Percentiles rank a stretch among this genome's conserved stretches.
These are phyloP conservation scores for Jacaranda mimosifolia DNA, from an alignment of 257 asterid genomes.

Conservation along the genomic window DNA sequence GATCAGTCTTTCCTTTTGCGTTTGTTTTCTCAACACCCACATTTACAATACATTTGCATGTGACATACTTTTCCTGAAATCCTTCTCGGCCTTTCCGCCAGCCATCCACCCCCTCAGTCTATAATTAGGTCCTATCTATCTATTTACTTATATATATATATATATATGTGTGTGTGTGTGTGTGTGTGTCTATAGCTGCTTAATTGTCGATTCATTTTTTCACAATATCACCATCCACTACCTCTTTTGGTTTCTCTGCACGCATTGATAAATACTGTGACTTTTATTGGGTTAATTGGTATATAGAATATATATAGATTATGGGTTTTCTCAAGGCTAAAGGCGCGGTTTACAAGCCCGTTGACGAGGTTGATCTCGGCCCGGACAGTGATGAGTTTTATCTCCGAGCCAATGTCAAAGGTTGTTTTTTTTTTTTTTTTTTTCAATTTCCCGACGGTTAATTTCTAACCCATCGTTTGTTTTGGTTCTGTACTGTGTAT, in stretches of 20 bases:
- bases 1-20: background rate
- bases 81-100: slow-evolving; percentile 47
- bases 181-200: slow-evolving; percentile 15
- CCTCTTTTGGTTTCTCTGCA: background rate
- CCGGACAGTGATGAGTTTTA: slow-evolving; percentile 69
- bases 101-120: background rate
- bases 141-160: background rate
- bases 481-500: background rate
- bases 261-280: background rate
- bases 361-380: slow-evolving; percentile 72
- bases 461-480: background rate
- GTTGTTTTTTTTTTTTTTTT: slow-evolving; percentile 34
- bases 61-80: slow-evolving; percentile 29
- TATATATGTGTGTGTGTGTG: background rate
- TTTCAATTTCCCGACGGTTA: no score
- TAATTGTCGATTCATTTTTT: slow-evolving; percentile 9
- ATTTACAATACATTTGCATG: slow-evolving; percentile 25
- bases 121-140: no score
- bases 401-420: slow-evolving; percentile 81
- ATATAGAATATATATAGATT: no score
- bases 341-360: slow-evolving; percentile 69
- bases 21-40: background rate
- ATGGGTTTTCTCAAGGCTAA: slow-evolving; percentile 68
- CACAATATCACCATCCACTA: background rate
- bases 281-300: no score